Conservation (phyloP, 805 yeast genomes). For the Metschnikowia picachoensis region DNA sequence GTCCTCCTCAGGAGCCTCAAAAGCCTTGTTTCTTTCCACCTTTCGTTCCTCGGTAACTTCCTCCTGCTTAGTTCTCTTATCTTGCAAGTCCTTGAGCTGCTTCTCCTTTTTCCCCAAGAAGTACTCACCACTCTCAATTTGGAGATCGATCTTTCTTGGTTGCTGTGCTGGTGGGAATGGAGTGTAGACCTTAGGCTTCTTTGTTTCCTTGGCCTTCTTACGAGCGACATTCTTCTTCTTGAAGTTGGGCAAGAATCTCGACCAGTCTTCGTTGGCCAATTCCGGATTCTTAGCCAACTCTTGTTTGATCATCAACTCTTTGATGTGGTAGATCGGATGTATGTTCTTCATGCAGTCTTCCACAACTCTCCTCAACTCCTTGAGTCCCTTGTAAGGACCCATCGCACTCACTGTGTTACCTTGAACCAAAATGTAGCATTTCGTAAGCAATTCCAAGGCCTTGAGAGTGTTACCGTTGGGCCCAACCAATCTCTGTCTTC, state of each 20-base stretch:
- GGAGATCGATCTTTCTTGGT: slow-evolving; percentile 95
- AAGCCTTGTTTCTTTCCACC: slow-evolving; percentile 71
- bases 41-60: slow-evolving; percentile 63
- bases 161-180: slow-evolving; percentile 98
- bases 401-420: slow-evolving; percentile 95
- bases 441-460: slow-evolving; percentile 91
- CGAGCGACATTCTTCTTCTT: slow-evolving; percentile 95
- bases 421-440: slow-evolving; percentile 92
- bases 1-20: slow-evolving; percentile 80
- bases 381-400: slow-evolving; percentile 94
- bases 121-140: slow-evolving; percentile 97
- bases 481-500: slow-evolving; percentile 94
- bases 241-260: slow-evolving; percentile 91
- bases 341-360: slow-evolving; percentile 97
- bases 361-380: slow-evolving; percentile 87
- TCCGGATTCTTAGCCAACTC: slow-evolving; percentile 95
- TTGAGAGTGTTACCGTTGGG: slow-evolving; percentile 96
- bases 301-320: slow-evolving; percentile 95
- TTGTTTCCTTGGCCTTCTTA: slow-evolving; percentile 67
- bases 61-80: slow-evolving; percentile 75
- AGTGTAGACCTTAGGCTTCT: slow-evolving; percentile 70
- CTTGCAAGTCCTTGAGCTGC: slow-evolving; percentile 63
- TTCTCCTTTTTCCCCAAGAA: slow-evolving; percentile 87
- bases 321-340: slow-evolving; percentile 97
- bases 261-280: slow-evolving; percentile 94